These are phyloP conservation scores for Auricularia heimuer DNA, from an alignment of 768 basidiomycete species.

Conservation along the genomic window DNA sequence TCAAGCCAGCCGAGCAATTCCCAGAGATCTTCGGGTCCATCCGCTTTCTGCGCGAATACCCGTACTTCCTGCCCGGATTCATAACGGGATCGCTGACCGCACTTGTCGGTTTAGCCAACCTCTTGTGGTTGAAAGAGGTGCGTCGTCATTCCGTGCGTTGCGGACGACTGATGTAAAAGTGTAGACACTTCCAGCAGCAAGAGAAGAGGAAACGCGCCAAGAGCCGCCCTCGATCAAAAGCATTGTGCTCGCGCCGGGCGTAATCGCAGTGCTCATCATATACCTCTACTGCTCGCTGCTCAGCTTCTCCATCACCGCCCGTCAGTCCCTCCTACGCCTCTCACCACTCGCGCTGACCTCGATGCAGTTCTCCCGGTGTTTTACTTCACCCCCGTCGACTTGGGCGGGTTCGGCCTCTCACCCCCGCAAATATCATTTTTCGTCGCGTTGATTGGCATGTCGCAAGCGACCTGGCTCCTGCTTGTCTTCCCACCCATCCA, in stretches of 20 bases:
- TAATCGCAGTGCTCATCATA: not conserved
- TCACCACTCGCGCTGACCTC: not conserved
- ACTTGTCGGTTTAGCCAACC: not conserved
- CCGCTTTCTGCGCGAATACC: conserved; percentile 28
- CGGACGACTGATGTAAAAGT: not conserved
- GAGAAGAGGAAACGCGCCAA: not conserved
- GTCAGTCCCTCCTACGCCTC: not conserved
- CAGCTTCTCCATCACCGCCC: not conserved
- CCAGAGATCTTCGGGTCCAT: conserved; percentile 26
- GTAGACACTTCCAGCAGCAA: not conserved
- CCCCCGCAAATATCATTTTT: conserved; percentile 3
- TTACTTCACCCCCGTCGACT: conserved; percentile 8
- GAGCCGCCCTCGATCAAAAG: not conserved
- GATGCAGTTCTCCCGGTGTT: conserved; percentile 3
- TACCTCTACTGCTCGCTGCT: not conserved
- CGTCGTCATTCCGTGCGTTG: not conserved
- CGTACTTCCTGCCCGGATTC: conserved; percentile 35
- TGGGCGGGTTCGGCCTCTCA: conserved; percentile 6
- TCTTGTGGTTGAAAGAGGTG: not conserved
- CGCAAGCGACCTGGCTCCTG: not conserved
- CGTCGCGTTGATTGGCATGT: not conserved
- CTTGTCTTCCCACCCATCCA: conserved; percentile 3
- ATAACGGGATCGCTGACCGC: conserved; percentile 27
- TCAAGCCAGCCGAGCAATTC: conserved; percentile 25
- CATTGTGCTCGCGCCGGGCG: not conserved